Evolutionary conservation across 495 filamentous ascomycete species (phyloP).

Genomic region (Talaromyces proteolyticus): DNA sequence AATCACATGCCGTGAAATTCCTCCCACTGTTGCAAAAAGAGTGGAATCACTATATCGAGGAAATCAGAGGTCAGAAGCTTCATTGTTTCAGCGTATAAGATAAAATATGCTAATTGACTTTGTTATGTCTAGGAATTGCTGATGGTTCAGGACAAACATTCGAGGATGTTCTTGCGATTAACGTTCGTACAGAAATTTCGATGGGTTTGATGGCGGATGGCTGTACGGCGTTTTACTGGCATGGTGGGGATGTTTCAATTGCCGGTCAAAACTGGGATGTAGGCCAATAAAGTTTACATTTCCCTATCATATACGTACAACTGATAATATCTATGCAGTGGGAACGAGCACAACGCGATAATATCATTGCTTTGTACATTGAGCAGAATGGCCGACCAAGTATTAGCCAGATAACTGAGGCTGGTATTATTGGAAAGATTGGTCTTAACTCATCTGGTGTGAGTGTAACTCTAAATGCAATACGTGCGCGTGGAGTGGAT

Average conservation of each 20-base stretch:
- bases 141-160: conserved; percentile 48
- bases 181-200: conserved; percentile 62
- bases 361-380: conserved; percentile 3
- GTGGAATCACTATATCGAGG: conserved; percentile 33
- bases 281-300: conserved; percentile 15
- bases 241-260: conserved; percentile 26
- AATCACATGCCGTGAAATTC: conserved; percentile 22
- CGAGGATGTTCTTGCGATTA: conserved; percentile 57
- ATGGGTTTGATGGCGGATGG: conserved; percentile 60
- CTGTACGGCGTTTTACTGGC: conserved; percentile 56
- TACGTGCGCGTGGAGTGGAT: conserved; percentile 52
- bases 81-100: not conserved
- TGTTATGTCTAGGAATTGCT: conserved; percentile 40
- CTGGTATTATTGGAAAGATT: conserved; percentile 69
- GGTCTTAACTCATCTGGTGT: conserved; percentile 59
- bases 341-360: conserved; percentile 1
- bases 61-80: conserved; percentile 24
- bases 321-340: not conserved
- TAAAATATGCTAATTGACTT: not conserved
- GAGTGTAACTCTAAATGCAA: conserved; percentile 63
- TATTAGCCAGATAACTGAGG: conserved; percentile 44
- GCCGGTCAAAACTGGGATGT: conserved; percentile 65
- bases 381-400: not conserved
- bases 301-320: not conserved
- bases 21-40: conserved; percentile 21